Evolutionary conservation across 2,329 filamentous ascomycete genomes (phyloP), one percentile per base, ranked within the genome.

Genomic region (Alternaria longipes): DNA sequence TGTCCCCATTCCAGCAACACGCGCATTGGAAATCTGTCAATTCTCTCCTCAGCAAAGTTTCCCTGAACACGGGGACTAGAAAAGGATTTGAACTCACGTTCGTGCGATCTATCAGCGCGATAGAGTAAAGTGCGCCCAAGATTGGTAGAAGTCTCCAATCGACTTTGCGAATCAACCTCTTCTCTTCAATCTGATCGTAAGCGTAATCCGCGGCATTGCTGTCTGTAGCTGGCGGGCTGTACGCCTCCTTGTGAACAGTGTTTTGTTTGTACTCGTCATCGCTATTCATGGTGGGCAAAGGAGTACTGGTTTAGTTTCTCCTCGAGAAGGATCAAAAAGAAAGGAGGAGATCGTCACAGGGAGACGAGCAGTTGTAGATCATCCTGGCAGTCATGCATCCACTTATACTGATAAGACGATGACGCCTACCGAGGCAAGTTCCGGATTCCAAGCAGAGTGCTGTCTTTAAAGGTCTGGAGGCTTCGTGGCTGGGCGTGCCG

Each of bases 131-230:
- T 3, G 77, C 62, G 3, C 75, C 78, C 2, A 81, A 64, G 6
- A 81, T 80, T 7, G 78, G 79, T 7, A 82, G 69, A 1, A 81
- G 70, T 26, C 78, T 73, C 59, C 73, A 69, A 59, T 81, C 80
- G 26, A 79, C 62, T 18, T 73, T 75, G 8, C 71, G 71, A n/a
- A 72, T 28, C 9, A 74, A 24, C 24, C 59, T 62, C 57, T 67
- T 71, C 50, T 70, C 65, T 8, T 69, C 64, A 22, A 69, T 55
- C 12, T 62, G 60, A 30, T 66, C 65, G 30, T 56, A 59, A 11
- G 57, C 59, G 42, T 65, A 67, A 5, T 65, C 62, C 5, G 41
- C 26, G 7, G 26, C 51, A 30, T 36, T 40, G 44, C 42, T 54
- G 38, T 40, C 36, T 8, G 49, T 28, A 3, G 34, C 18, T n/a